Percentiles rank a stretch among this genome's conserved stretches.
Evolutionary conservation across 257 asterid genomes (phyloP).

Genomic region (Gentiana dahurica): DNA sequence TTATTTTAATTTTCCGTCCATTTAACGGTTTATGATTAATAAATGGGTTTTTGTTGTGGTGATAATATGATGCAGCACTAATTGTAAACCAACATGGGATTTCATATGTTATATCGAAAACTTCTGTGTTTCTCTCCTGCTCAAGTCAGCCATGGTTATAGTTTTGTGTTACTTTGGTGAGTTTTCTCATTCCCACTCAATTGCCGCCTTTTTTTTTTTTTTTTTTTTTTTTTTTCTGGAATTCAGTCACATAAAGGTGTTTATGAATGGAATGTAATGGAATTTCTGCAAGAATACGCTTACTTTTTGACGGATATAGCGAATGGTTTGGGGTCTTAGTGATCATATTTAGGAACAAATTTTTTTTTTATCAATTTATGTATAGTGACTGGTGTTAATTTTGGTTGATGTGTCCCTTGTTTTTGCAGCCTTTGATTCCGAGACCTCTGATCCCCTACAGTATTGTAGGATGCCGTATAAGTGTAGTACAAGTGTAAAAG

Average conservation of each 20-base stretch:
- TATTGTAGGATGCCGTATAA: too few relatives aligned
- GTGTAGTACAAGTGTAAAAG: too few relatives aligned
- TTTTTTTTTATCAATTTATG: too few relatives aligned
- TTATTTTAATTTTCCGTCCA: neutral
- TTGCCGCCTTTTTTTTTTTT: too few relatives aligned
- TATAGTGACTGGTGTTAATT: too few relatives aligned
- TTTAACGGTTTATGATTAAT: neutral
- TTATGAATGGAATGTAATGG: neutral
- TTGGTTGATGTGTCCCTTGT: too few relatives aligned
- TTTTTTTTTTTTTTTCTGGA: neutral
- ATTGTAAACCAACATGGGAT: conserved; percentile 64
- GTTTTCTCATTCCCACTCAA: neutral
- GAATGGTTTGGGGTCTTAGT: neutral
- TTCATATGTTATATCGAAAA: conserved; percentile 57
- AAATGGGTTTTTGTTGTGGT: too few relatives aligned
- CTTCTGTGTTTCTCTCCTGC: conserved; percentile 47
- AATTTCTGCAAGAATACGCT: neutral
- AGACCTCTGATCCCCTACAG: too few relatives aligned
- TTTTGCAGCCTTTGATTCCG: too few relatives aligned
- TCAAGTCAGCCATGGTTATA: conserved; percentile 48
- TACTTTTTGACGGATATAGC: neutral
- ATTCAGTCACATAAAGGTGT: neutral
- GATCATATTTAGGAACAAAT: too few relatives aligned
- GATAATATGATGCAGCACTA: conserved; percentile 25
- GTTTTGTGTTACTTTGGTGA: conserved; percentile 46